Evolutionary conservation across 768 basidiomycete genomes (phyloP).

Genomic region (Leccinum subgranulosum): DNA sequence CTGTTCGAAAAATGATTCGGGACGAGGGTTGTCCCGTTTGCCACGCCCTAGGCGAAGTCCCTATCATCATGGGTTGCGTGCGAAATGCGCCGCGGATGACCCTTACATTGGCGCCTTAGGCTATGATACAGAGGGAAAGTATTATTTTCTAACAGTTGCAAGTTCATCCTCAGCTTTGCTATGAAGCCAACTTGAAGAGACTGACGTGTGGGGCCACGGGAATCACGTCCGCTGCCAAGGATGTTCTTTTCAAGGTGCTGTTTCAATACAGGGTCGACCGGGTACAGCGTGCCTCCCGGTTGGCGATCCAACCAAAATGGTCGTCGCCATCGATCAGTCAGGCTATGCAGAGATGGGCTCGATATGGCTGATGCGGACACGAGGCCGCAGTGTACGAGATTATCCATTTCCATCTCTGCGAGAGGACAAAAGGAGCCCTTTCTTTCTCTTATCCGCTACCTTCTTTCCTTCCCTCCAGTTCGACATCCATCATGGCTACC

Average conservation of each 20-base stretch:
- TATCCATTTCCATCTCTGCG: constrained; percentile 4
- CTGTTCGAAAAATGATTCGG: constrained; percentile 47
- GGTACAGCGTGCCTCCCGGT: not conserved
- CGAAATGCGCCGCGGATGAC: not conserved
- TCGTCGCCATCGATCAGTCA: constrained; percentile 4
- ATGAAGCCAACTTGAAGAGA: not conserved
- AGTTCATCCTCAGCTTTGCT: not conserved
- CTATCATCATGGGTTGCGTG: not conserved
- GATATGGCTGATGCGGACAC: constrained; percentile 28
- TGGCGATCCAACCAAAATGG: not conserved
- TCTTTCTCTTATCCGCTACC: not conserved
- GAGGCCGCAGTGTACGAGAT: constrained; percentile 26
- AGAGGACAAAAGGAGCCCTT: constrained; percentile 20
- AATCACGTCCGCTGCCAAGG: not conserved
- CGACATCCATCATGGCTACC: constrained; percentile 23
- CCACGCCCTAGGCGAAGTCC: not conserved
- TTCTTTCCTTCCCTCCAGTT: constrained; percentile 11
- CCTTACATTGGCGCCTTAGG: not conserved
- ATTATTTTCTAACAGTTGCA: not conserved
- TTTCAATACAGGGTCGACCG: not conserved
- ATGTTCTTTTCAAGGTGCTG: not conserved
- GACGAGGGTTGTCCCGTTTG: constrained; percentile 46
- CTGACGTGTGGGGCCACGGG: too few species aligned
- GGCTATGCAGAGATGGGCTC: constrained; percentile 25
- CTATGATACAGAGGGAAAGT: not conserved